phyloP scores from a whole-genome alignment of 768 basidiomycete species.

The Tricholoma hemisulphureum region DNA sequence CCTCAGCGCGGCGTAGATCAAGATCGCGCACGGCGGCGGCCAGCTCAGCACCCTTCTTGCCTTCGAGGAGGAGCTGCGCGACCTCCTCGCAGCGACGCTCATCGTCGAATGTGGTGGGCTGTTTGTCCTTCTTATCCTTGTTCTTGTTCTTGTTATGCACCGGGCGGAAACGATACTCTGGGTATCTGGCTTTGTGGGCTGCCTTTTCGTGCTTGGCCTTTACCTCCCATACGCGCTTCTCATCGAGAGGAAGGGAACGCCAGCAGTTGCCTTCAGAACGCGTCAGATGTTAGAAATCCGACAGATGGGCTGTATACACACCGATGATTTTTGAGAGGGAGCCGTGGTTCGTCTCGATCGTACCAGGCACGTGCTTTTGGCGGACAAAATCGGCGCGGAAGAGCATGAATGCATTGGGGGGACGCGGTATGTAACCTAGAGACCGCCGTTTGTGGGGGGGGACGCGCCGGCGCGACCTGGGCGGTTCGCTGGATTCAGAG shows the following conservation, averaged over 20 bases:
- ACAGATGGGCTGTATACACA: conserved; percentile 34
- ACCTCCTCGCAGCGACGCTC: conserved; percentile 69
- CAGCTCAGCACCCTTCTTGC: conserved; percentile 69
- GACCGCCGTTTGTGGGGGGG: conserved; percentile 62
- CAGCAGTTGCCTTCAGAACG: conserved; percentile 68
- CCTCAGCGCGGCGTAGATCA: conserved; percentile 31
- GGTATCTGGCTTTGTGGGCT: conserved; percentile 65
- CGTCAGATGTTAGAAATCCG: conserved; percentile 24
- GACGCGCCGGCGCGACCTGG: conserved; percentile 43
- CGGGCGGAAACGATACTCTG: conserved; percentile 60
- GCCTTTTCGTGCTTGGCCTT: conserved; percentile 73
- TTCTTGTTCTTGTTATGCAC: conserved; percentile 53
- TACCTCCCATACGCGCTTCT: conserved; percentile 72
- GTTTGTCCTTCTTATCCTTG: conserved; percentile 39
- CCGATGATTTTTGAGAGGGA: conserved; percentile 47
- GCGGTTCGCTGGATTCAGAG: conserved; percentile 38
- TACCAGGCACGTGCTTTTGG: conserved; percentile 75
- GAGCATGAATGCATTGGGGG: conserved; percentile 85
- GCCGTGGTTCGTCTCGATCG: conserved; percentile 47
- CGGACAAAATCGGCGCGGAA: conserved; percentile 82
- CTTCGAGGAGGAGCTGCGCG: conserved; percentile 60
- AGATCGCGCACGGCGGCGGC: conserved; percentile 57
- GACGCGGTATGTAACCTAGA: conserved; percentile 71
- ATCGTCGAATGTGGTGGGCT: conserved; percentile 47
- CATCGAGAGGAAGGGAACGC: conserved; percentile 66